Conservation (phyloP, 2,329 filamentous ascomycete genomes). For the Lizonia empirigonia region DNA sequence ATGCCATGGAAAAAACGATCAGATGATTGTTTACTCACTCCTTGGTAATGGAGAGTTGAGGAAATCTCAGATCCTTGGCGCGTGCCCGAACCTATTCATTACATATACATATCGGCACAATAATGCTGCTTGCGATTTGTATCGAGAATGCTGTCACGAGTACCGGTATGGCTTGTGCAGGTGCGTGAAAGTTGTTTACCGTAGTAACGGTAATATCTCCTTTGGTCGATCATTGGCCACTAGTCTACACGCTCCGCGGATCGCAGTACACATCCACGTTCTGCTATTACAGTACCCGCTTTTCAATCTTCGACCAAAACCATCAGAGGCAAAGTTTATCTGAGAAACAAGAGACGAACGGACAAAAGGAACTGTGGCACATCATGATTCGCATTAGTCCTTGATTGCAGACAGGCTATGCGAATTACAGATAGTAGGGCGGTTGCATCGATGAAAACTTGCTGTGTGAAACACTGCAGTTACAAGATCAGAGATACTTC, state of each 20-base stretch:
- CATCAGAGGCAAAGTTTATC: no score
- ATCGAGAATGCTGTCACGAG: no score
- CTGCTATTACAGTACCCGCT: background rate
- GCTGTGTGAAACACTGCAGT: background rate
- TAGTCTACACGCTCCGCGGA: background rate
- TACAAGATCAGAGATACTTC: constrained; percentile 37
- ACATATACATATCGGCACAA: no score
- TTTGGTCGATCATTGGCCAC: background rate
- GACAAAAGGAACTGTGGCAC: background rate
- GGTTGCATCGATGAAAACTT: no score
- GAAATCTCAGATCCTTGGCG: background rate
- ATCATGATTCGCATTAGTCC: background rate
- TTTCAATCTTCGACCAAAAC: no score
- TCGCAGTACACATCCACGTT: background rate
- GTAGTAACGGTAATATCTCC: no score
- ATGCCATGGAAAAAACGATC: background rate
- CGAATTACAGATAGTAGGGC: background rate
- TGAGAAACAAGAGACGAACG: background rate
- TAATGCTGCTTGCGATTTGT: background rate
- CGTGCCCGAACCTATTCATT: no score
- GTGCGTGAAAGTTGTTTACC: background rate
- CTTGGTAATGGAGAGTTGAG: background rate
- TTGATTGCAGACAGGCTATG: background rate
- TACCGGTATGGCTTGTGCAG: background rate
- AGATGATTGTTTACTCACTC: background rate